Percentiles rank a stretch among this genome's conserved stretches.
phyloP scores from a whole-genome alignment of 2,329 filamentous ascomycete genomes.

The Nothomitra cinnamomea region DNA sequence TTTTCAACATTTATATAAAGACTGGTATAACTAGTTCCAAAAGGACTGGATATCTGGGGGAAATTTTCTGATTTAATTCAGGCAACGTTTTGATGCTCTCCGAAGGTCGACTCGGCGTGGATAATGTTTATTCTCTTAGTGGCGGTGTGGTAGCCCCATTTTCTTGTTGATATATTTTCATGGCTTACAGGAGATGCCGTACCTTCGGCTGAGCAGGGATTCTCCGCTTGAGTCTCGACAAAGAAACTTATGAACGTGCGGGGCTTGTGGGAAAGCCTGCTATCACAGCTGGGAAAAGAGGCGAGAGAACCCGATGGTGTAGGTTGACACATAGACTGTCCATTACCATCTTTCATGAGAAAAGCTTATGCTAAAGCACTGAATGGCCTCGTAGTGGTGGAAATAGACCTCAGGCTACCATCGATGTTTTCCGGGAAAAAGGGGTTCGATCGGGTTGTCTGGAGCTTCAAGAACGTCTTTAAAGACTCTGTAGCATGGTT shows the following conservation, averaged over 20 bases:
- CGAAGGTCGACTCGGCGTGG: constrained; percentile 50
- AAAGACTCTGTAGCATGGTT: constrained; percentile 55
- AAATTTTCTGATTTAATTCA: constrained; percentile 19
- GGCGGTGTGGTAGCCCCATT: constrained; percentile 35
- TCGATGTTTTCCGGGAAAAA: constrained; percentile 74
- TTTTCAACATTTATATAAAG: constrained; percentile 78
- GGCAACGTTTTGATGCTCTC: constrained; percentile 74
- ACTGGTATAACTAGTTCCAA: constrained; percentile 32
- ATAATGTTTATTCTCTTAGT: constrained; percentile 54
- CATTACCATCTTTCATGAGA: neutral
- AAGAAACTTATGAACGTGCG: constrained; percentile 64
- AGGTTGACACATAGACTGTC: constrained; percentile 13
- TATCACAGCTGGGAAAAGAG: constrained; percentile 38
- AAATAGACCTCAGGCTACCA: constrained; percentile 54
- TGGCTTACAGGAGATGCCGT: neutral
- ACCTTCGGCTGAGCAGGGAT: constrained; percentile 32
- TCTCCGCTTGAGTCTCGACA: constrained; percentile 62
- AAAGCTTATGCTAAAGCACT: constrained; percentile 3
- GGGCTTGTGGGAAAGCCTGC: constrained; percentile 60
- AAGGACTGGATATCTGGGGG: neutral
- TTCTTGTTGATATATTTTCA: neutral
- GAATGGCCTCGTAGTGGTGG: constrained; percentile 44
- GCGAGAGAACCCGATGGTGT: constrained; percentile 60
- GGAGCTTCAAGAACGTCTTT: constrained; percentile 66
- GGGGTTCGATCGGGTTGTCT: constrained; percentile 59